These are phyloP conservation scores for Grifola frondosa DNA, from an alignment of 1,284 basidiomycete genomes.

Conservation along the genomic window DNA sequence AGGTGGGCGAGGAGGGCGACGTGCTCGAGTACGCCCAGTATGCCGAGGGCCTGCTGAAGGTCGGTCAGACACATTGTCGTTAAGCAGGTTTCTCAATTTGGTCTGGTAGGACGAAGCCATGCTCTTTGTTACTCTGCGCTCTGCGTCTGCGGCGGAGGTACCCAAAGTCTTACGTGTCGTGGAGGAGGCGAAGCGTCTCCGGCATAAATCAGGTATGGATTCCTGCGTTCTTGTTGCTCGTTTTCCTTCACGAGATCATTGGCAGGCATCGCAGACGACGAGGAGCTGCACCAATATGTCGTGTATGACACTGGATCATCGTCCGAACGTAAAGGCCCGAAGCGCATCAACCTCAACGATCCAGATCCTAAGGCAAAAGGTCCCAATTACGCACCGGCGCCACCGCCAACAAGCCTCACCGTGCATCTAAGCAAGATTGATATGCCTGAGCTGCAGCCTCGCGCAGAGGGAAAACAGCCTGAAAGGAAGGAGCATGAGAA, in stretches of 20 bases:
- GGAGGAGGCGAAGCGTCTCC: conserved; percentile 72
- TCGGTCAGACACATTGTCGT: conserved; percentile 27
- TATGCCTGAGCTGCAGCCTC: conserved; percentile 75
- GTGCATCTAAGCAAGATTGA: conserved; percentile 81
- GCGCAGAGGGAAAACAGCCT: conserved; percentile 35
- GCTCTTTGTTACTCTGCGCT: conserved; percentile 73
- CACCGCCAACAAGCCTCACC: conserved; percentile 62
- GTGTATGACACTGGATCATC: conserved; percentile 54
- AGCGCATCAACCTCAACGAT: conserved; percentile 65
- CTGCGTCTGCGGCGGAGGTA: conserved; percentile 63
- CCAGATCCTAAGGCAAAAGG: conserved; percentile 38
- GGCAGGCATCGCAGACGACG: conserved; percentile 51
- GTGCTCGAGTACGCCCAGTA: conserved; percentile 69
- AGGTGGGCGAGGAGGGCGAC: conserved; percentile 63
- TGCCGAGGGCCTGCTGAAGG: conserved; percentile 63
- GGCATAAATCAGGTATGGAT: conserved; percentile 65
- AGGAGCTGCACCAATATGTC: conserved; percentile 78
- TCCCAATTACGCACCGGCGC: conserved; percentile 43
- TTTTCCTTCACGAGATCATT: not conserved
- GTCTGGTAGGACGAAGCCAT: conserved; percentile 66
- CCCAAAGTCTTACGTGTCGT: conserved; percentile 78
- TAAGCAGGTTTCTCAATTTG: not conserved
- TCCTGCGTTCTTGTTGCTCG: not conserved
- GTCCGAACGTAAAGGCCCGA: conserved; percentile 47
- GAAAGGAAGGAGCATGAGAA: conserved; percentile 23